Evolutionary conservation across 2,329 filamentous ascomycete species (phyloP), one percentile per base, ranked within the genome.

Genomic region (Xylaria sp.): DNA sequence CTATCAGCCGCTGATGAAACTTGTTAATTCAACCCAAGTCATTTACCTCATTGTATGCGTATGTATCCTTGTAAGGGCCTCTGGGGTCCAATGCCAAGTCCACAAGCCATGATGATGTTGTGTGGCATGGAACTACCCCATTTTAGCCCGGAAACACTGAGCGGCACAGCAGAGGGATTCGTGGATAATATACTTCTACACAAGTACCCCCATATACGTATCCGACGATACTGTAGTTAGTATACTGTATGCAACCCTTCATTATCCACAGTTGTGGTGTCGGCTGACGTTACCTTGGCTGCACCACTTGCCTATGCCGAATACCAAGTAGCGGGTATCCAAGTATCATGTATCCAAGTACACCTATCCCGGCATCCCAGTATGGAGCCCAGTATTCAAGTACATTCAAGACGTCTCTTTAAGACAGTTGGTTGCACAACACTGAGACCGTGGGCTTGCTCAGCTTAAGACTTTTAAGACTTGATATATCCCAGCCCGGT

Each of bases 111-210:
- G 7, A 28, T 41, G n/a, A 20, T 57, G 58, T 37, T 62, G 50
- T 66, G 59, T 66, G 59, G 46, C 39, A 58, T 55, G 61, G 51
- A 57, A 39, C 28, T 64, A 64, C 54, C 52, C 54, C 62, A 65
- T 58, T 57, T 65, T 65, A 52, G 57, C 62, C 66, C 62, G 62
- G 56, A 28, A 61, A 57, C 20, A 34, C 41, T 57, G 55, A 31
- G 61, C 55, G 66, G 62, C 62, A 65, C 62, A 69, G 66, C 62
- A 60, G 66, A 69, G 37, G 62, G 66, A 69, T 65, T 65, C 62
- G 57, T 56, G 57, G 66, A 58, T 56, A 69, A 65, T 65, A 63
- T 65, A 69, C 46, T n/a, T 20, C 8, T 48, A 48, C 15, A n/a
- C 18, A 46, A n/a, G 41, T 48, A 48, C 44, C 8, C n/a, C n/a